These are phyloP conservation scores for Fraxinus ornus DNA, from an alignment of 305 asterid species.

Conservation along the genomic window DNA sequence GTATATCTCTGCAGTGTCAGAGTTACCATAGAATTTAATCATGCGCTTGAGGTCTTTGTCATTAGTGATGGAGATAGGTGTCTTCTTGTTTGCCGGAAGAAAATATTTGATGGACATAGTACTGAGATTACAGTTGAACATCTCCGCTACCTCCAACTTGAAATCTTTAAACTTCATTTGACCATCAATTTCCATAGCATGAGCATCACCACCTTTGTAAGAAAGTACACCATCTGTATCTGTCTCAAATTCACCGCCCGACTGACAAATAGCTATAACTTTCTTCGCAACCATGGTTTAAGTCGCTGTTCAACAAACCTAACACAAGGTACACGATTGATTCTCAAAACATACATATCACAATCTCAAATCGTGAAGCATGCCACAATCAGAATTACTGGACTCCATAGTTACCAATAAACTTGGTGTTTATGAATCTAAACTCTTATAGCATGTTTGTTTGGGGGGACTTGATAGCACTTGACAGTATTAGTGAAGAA, in stretches of 20 bases:
- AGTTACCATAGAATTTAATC: constrained; percentile 71
- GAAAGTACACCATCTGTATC: constrained; percentile 26
- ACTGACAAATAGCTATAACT: background rate
- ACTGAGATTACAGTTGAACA: constrained; percentile 63
- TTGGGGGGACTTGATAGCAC: background rate
- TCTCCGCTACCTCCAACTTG: constrained; percentile 82
- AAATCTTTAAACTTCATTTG: constrained; percentile 70
- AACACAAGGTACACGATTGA: background rate
- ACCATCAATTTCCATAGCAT: constrained; percentile 95
- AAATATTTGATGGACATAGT: constrained; percentile 74
- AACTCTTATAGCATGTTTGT: background rate
- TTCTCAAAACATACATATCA: background rate
- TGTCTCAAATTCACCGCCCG: background rate
- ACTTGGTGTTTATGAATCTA: background rate
- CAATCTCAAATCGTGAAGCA: background rate
- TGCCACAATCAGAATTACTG: background rate
- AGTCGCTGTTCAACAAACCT: background rate
- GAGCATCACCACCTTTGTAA: constrained; percentile 97
- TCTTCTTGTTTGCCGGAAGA: constrained; percentile 90
- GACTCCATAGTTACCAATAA: background rate
- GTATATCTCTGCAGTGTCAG: constrained; percentile 68
- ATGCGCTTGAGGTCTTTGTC: constrained; percentile 90
- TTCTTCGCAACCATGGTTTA: background rate
- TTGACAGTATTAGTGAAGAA: background rate
- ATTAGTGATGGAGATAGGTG: constrained; percentile 81